phyloP scores from a whole-genome alignment of 495 filamentous ascomycete genomes.

The Hypoxylon cercidicola region DNA sequence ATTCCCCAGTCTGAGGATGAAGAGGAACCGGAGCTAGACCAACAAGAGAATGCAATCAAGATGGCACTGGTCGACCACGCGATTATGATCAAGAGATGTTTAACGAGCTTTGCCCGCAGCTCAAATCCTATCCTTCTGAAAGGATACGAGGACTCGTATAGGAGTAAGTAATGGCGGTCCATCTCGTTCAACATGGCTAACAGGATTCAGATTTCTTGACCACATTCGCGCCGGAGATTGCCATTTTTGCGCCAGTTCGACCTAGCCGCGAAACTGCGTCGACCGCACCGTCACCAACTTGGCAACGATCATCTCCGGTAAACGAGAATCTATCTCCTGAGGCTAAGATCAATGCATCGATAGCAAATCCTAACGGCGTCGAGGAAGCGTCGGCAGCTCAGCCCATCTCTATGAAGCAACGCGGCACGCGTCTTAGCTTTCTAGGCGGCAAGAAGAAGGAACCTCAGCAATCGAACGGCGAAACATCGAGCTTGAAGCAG shows the following conservation, averaged over 20 bases:
- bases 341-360: slow-evolving; percentile 33
- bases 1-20: slow-evolving; percentile 55
- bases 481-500: slow-evolving; percentile 31
- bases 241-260: slow-evolving; percentile 59
- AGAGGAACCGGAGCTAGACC: slow-evolving; percentile 65
- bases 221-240: slow-evolving; percentile 68
- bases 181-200: slow-evolving; percentile 42
- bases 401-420: slow-evolving; percentile 53
- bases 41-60: slow-evolving; percentile 83
- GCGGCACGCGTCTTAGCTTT: slow-evolving; percentile 61
- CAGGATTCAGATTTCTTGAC: slow-evolving; percentile 36
- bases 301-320: slow-evolving; percentile 52
- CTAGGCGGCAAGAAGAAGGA: slow-evolving; percentile 58
- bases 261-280: slow-evolving; percentile 44
- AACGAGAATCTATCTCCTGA: slow-evolving; percentile 37
- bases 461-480: slow-evolving; percentile 32
- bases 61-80: slow-evolving; percentile 91
- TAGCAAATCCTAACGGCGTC: slow-evolving; percentile 46
- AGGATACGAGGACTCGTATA: slow-evolving; percentile 56
- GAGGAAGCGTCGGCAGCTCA: slow-evolving; percentile 54
- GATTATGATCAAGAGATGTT: slow-evolving; percentile 82
- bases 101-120: slow-evolving; percentile 74
- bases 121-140: slow-evolving; percentile 57
- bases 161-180: slow-evolving; percentile 61
- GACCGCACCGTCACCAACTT: slow-evolving; percentile 54